Conservation (phyloP, 345 rosid species). For the Punica granatum region DNA sequence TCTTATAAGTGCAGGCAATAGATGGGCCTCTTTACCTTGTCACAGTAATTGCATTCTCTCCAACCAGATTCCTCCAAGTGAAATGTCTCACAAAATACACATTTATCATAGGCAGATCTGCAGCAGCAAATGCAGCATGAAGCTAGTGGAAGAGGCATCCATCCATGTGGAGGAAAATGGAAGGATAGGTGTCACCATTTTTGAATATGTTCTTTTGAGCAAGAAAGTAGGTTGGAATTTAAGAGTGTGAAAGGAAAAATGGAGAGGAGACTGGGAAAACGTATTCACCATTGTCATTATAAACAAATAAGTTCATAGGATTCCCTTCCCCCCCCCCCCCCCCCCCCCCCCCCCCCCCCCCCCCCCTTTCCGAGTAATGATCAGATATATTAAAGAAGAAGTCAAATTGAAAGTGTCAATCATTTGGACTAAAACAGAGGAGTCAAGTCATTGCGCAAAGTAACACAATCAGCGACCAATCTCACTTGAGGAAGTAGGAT, state of each 20-base stretch:
- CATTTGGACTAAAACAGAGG: background rate
- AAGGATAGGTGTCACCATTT: background rate
- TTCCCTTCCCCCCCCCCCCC: too few species aligned
- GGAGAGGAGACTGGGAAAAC: too few species aligned
- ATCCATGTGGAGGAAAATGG: background rate
- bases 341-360: too few species aligned
- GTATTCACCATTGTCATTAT: too few species aligned
- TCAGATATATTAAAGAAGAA: background rate
- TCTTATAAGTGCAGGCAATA: background rate
- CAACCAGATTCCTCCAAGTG: constrained; percentile 80
- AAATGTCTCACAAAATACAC: constrained; percentile 58
- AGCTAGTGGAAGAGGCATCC: constrained; percentile 1
- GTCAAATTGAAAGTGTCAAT: background rate
- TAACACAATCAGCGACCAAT: too few species aligned
- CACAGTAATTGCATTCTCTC: constrained; percentile 70
- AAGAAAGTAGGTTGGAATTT: too few species aligned
- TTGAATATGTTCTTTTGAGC: background rate
- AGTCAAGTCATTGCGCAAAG: background rate
- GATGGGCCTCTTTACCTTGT: constrained; percentile 36
- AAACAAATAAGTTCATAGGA: too few species aligned
- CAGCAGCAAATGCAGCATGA: background rate
- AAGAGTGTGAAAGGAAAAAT: too few species aligned
- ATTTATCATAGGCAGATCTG: constrained; percentile 70
- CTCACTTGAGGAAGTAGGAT: too few species aligned
- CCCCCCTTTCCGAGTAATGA: background rate